A percentile compares a stretch with the other conserved stretches of the same genome.
These are phyloP conservation scores for Trypanosoma avium DNA, from an alignment of 208 protist genomes.

Conservation along the genomic window DNA sequence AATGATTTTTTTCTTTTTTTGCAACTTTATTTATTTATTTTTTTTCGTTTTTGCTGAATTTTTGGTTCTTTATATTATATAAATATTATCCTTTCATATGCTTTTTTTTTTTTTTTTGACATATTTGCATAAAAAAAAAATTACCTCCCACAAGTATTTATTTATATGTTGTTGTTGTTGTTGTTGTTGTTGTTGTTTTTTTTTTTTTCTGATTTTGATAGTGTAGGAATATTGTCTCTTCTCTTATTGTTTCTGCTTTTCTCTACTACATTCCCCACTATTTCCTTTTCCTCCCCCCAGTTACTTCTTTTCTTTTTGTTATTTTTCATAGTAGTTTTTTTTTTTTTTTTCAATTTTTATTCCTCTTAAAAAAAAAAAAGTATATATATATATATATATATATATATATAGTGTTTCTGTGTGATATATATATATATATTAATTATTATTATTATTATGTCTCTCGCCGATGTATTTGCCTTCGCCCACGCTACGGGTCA, in stretches of 20 bases:
- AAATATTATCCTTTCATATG: not conserved
- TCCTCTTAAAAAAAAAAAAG: not conserved
- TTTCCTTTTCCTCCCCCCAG: too few relatives aligned
- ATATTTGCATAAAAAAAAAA: not conserved
- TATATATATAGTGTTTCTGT: not conserved
- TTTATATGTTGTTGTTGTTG: too few relatives aligned
- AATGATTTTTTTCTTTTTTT: not conserved
- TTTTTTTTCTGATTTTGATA: too few relatives aligned
- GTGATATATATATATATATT: not conserved
- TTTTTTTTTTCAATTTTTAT: not conserved
- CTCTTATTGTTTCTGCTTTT: too few relatives aligned
- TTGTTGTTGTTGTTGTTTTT: too few relatives aligned
- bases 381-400: not conserved
- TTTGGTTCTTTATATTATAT: not conserved
- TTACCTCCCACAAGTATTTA: too few relatives aligned
- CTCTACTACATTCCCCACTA: too few relatives aligned
- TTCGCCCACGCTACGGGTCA: slow-evolving; percentile 60
- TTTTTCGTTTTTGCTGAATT: slow-evolving; percentile 4
- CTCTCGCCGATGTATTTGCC: slow-evolving; percentile 40
- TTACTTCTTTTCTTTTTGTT: not conserved
- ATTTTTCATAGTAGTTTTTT: slow-evolving; percentile 1
- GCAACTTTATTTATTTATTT: slow-evolving; percentile 10
- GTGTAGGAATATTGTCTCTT: too few relatives aligned
- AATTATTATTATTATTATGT: slow-evolving; percentile 9
- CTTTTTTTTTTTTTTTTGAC: not conserved